These are phyloP conservation scores for Colletotrichum sp. DNA, from an alignment of 2,329 filamentous ascomycete genomes.

Conservation along the genomic window DNA sequence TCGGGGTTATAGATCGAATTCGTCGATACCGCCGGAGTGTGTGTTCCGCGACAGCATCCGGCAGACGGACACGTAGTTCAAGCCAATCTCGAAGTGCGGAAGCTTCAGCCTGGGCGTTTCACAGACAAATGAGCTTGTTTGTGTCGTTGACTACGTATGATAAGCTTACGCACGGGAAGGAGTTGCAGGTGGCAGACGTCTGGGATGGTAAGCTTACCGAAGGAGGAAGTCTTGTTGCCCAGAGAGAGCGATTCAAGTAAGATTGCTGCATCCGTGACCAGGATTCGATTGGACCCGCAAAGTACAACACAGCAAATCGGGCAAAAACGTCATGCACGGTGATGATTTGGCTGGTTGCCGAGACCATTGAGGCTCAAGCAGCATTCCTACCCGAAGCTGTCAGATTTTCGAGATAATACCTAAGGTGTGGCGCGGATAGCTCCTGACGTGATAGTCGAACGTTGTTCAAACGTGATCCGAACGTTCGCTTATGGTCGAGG, in stretches of 20 bases:
- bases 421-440: not conserved
- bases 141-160: not conserved
- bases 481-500: not conserved
- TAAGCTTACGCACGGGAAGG: not conserved
- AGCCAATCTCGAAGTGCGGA: not conserved
- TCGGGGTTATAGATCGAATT: not conserved
- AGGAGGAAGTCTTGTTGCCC: not conserved
- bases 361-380: not conserved
- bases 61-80: not conserved
- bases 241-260: not conserved
- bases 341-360: not conserved
- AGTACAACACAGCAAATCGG: not conserved
- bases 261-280: not conserved
- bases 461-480: fast-evolving
- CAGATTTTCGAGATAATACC: not conserved
- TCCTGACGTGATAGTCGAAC: not conserved
- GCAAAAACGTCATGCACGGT: not conserved
- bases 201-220: not conserved
- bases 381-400: not conserved
- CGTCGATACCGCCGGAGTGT: not conserved
- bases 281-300: not conserved
- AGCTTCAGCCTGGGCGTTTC: not conserved
- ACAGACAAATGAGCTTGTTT: not conserved
- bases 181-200: not conserved
- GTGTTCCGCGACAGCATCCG: not conserved